A percentile compares a stretch with the other conserved stretches of the same genome.
These are phyloP conservation scores for Tricholomella constricta DNA, from an alignment of 768 basidiomycete species.

Conservation along the genomic window DNA sequence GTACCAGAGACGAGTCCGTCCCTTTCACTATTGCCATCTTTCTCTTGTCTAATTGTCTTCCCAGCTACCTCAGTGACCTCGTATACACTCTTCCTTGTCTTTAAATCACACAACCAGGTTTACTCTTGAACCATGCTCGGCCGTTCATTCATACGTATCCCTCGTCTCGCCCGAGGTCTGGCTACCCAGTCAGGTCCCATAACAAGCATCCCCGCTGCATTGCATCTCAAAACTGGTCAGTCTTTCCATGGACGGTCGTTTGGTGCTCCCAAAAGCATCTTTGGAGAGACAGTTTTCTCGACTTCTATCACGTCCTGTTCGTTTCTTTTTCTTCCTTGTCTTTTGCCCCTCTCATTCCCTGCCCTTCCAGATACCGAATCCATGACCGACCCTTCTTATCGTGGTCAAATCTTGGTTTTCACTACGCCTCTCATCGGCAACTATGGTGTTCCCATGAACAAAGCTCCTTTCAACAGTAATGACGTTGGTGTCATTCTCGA, in stretches of 20 bases:
- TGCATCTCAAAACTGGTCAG: slow-evolving; percentile 94
- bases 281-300: slow-evolving; percentile 98
- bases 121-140: slow-evolving; percentile 51
- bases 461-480: slow-evolving; percentile 64
- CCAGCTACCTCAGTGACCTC: slow-evolving; percentile 87
- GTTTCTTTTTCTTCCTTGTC: slow-evolving; percentile 27
- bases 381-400: slow-evolving; percentile 99
- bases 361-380: slow-evolving; percentile 87
- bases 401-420: slow-evolving; percentile 97
- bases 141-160: slow-evolving; percentile 52
- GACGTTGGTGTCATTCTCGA: slow-evolving; percentile 91
- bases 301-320: slow-evolving; percentile 97
- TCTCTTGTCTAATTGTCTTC: slow-evolving; percentile 24
- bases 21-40: slow-evolving; percentile 3
- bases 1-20: slow-evolving; percentile 86
- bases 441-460: slow-evolving; percentile 92
- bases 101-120: slow-evolving; percentile 26
- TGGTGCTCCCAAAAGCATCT: slow-evolving; percentile 83
- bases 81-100: slow-evolving; percentile 72
- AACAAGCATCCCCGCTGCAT: slow-evolving; percentile 65
- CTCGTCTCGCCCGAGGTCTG: slow-evolving; percentile 57
- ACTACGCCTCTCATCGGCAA: slow-evolving; percentile 98
- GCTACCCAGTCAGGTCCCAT: slow-evolving; percentile 63
- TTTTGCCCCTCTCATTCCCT: slow-evolving; percentile 5
- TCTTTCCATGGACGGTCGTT: slow-evolving; percentile 89